Conservation (phyloP, 2,329 filamentous ascomycete species). For the Colletotrichum chlorophyti region DNA sequence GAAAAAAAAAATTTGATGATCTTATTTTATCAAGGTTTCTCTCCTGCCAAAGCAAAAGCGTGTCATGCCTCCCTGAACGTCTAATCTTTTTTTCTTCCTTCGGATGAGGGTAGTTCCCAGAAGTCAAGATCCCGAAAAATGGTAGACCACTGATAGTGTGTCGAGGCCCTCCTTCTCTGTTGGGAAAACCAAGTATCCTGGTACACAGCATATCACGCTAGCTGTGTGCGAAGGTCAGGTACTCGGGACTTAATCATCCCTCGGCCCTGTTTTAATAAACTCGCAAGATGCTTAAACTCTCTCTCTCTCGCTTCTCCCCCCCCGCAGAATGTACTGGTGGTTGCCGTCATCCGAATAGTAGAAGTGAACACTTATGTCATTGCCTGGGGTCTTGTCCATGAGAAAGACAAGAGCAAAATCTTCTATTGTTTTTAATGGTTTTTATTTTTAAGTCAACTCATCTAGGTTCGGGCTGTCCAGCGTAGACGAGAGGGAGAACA, state of each 20-base stretch:
- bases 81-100: conserved; percentile 9
- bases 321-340: neutral
- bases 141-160: conserved; percentile 9
- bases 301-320: neutral
- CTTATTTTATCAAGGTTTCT: neutral
- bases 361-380: conserved; percentile 12
- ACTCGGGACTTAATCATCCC: neutral
- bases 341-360: conserved; percentile 12
- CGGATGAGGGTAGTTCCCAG: conserved; percentile 16
- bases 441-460: neutral
- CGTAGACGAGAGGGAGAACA: neutral
- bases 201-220: conserved; percentile 3
- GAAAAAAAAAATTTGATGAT: neutral
- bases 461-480: neutral
- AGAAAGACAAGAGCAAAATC: neutral
- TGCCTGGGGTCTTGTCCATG: neutral
- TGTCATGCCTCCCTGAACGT: conserved; percentile 1
- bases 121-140: conserved; percentile 1
- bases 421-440: neutral
- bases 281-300: neutral
- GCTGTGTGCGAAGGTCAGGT: neutral
- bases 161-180: conserved; percentile 2
- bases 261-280: neutral
- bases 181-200: conserved; percentile 2
- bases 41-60: neutral